Evolutionary conservation across 495 filamentous ascomycete species (phyloP), one percentile per base, ranked within the genome.

Genomic region (Oidiodendron maius): DNA sequence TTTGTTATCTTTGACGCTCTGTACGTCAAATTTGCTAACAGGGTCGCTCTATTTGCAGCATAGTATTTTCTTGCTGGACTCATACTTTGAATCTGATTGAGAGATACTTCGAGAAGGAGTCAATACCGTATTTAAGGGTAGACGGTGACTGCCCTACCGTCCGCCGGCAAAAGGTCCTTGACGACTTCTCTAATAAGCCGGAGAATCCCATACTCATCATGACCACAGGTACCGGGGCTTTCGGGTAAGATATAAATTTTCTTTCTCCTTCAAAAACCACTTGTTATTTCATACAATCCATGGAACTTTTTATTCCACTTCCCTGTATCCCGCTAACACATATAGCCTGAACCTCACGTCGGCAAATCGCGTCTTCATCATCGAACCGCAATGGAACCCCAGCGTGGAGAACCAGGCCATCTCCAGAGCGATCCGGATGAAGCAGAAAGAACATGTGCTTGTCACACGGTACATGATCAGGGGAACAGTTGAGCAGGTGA

Each of bases 381-480:
- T 78, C 15, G 73, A 80, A 32, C 74, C 68, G 3, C 70, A 77
- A 55, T 79, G 74, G 75, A 77, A 78, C 36, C 75, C 75, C 0
- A 64, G 64, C 22, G 62, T 76, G 1, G 75, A 79, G 44, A 62
- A 69, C 16, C 75, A 79, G 48, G 75, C 75, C 1, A 62, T 77
- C 23, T 65, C 61, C 1, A 54, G 75, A 40, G 66, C 65, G 12
- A 26, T 74, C 8, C 60, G 75, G 23, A 65, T 79, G 36, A 71
- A 71, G 0, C 75, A 78, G 48, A 59, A 52, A 11, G 56, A 64
- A 39, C 37, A 63, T 25, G 73, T 78, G 2, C 59, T 57, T 18
- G 61, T 73, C 2, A 65, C 62, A 10, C 57, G 68, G 6, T 77
- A 76, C 30, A 56, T 70, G 0, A 59, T 71, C 13, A 48, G 67